Base-by-base conservation (phyloP, 2,329 filamentous ascomycete genomes). In the Chalaropsis thielavioides region DNA sequence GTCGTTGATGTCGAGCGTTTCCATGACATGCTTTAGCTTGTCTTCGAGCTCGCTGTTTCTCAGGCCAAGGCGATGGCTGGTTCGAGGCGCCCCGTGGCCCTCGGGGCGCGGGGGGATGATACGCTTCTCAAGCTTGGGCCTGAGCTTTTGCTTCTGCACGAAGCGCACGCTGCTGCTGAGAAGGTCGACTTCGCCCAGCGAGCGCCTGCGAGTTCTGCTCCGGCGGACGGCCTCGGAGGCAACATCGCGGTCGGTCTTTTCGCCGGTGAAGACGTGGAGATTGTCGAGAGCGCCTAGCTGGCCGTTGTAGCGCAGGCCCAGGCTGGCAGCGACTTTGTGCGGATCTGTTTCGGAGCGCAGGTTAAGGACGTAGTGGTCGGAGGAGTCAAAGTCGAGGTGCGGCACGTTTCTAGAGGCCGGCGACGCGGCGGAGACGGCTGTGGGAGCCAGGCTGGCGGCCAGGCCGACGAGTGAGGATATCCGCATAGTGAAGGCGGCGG, bases 301-400 rank as follows among this genome's bases (percentile, higher is more conserved):
- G 44, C 92, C 92, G 71, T 96, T 89, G 74, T 96, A 86, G 56
- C 82, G 80, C 60, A 96, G 79, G 22, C 89, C 90, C 8, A 99
- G 78, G 24, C 84, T 80, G 58, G 78, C 76, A 35, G 91, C 91
- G 68, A 96, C 79, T 49, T 87, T 79, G 27, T 81, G 76, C 17
- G 91, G 90, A 15, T 84, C 80, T 6, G 82, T 79, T 44, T 81
- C 78, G 13, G 82, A 77, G 67, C 87, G 83, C 71, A 99, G 82
- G 69, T 96, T 89, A 59, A 99, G 80, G 69, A 95, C 91, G 74
- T 97, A 96, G 77, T 95, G 97, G 75, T 99, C 92, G 75, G 91
- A 84, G 46, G 82, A 80, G 61, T 88, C 82, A 78, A 95, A 89
- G 72, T 94, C 82, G 38, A 67, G 58, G 10, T 63, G 43, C 38